These are phyloP conservation scores for Metschnikowia sp. DNA, from an alignment of 805 yeast genomes.

Conservation along the genomic window DNA sequence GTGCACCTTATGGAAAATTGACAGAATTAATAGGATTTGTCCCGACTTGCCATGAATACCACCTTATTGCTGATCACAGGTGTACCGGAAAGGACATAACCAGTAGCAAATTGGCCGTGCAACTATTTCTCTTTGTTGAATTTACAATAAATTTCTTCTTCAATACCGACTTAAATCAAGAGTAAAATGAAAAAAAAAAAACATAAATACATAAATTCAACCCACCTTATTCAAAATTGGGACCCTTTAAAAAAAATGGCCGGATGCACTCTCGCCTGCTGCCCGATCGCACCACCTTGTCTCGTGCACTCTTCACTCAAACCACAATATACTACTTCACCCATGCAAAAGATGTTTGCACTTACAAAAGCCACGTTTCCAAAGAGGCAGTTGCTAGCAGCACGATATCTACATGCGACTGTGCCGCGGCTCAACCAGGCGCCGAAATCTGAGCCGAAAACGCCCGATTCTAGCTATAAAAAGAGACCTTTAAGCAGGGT, in stretches of 20 bases:
- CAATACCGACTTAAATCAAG: no score
- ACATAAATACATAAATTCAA: neutral
- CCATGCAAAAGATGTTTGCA: slow-evolving; percentile 1
- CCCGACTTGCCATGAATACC: no score
- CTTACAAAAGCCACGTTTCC: neutral
- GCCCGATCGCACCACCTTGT: neutral
- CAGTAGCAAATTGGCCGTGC: no score
- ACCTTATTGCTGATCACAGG: no score
- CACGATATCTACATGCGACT: slow-evolving; percentile 1
- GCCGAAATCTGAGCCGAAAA: neutral
- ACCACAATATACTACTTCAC: neutral
- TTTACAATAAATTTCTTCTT: no score
- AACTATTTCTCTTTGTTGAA: no score
- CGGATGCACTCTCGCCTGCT: no score
- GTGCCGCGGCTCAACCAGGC: slow-evolving; percentile 4
- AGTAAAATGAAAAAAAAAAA: neutral
- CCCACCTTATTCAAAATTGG: no score
- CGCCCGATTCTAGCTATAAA: slow-evolving; percentile 4
- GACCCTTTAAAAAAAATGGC: neutral
- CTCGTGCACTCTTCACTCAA: slow-evolving; percentile 1
- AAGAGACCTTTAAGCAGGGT: slow-evolving; percentile 74
- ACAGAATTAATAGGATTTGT: no score
- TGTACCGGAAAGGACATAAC: no score
- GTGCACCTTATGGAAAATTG: no score
- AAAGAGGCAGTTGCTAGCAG: neutral